Percentiles rank a stretch among this genome's conserved stretches.
Conservation (phyloP, 306 rosid genomes). For the Luffa aegyptiaca region DNA sequence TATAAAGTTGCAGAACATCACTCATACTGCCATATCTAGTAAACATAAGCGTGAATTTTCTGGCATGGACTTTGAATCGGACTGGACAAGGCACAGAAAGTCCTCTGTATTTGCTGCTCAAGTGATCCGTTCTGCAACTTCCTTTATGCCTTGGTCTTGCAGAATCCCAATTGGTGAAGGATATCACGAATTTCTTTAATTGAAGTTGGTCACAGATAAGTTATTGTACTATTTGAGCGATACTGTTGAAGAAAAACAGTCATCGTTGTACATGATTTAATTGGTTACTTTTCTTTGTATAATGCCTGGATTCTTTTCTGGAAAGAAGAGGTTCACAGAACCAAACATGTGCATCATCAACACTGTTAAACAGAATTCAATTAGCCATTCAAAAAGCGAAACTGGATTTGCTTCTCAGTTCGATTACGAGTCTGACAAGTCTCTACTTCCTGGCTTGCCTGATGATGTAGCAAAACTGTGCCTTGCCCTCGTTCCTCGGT, state of each 20-base stretch:
- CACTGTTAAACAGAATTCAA: slow-evolving; percentile 27
- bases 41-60: slow-evolving; percentile 32
- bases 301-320: slow-evolving; percentile 59
- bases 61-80: slow-evolving; percentile 83
- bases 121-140: slow-evolving; percentile 66
- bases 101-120: slow-evolving; percentile 62
- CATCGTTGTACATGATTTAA: slow-evolving; percentile 19
- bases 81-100: slow-evolving; percentile 58
- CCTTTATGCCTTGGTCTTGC: slow-evolving; percentile 85
- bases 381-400: slow-evolving; percentile 29
- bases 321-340: slow-evolving; percentile 40
- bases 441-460: slow-evolving; percentile 69
- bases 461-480: slow-evolving; percentile 88
- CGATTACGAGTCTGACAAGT: slow-evolving; percentile 26
- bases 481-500: slow-evolving; percentile 86
- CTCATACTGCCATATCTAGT: slow-evolving; percentile 18
- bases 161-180: slow-evolving; percentile 77
- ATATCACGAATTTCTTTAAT: slow-evolving; percentile 57
- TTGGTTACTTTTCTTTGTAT: slow-evolving; percentile 19
- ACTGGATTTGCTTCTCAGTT: slow-evolving; percentile 21
- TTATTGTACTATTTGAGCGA: slow-evolving; percentile 19
- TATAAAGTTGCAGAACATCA: slow-evolving; percentile 22
- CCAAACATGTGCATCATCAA: slow-evolving; percentile 50
- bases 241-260: slow-evolving; percentile 17
- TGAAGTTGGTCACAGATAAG: slow-evolving; percentile 11